Base-by-base conservation (phyloP, 192 early-diverging fungal species). In the Phycomyces nitens region DNA sequence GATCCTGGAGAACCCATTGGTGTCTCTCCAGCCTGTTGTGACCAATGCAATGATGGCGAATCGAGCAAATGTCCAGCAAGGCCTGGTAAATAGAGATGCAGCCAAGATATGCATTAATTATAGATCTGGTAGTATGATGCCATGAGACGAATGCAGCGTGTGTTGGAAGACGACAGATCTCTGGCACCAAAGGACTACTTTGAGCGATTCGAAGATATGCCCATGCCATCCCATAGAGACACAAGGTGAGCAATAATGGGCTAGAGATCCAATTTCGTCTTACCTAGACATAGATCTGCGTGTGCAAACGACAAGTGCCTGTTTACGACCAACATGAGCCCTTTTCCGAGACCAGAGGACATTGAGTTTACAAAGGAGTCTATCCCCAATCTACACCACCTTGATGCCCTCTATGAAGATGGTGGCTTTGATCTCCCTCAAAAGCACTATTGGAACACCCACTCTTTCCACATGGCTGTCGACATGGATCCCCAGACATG, bases 261-360 rank as follows among this genome's bases (percentile, higher is more conserved):
- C 0, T 47, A 16, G 0, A 11, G 1, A 5, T 34, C 7, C 5
- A 2, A 38, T n/a, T 15, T 7, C 29, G 2, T 24, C 15, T 4
- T 15, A 24, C 53, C n/a, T n/a, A n/a, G 52, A 29, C 11, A 39
- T 65, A 79, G 78, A 50, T 66, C 82, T 8, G 73, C 82, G 5
- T 82, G 80, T 61, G 55, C 66, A 53, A 80, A 82, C 38, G 80
- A 81, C 59, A 76, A 74, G 58, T 82, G 80, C 50, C 63, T 85
- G 41, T 82, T 85, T 22, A 69, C 65, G 29, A 82, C 83, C 23
- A 82, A 68, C 52, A 71, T 82, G 21, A 78, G 76, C 44, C 76
- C 79, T 20, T 80, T 80, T 53, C 80, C 79, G 34, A 43, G 61
- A 49, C 81, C 80, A 24, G 70, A 70, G 24, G 60, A 60, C 15